Conservation (phyloP, 768 basidiomycete genomes). For the Kwoniella dendrophila region DNA sequence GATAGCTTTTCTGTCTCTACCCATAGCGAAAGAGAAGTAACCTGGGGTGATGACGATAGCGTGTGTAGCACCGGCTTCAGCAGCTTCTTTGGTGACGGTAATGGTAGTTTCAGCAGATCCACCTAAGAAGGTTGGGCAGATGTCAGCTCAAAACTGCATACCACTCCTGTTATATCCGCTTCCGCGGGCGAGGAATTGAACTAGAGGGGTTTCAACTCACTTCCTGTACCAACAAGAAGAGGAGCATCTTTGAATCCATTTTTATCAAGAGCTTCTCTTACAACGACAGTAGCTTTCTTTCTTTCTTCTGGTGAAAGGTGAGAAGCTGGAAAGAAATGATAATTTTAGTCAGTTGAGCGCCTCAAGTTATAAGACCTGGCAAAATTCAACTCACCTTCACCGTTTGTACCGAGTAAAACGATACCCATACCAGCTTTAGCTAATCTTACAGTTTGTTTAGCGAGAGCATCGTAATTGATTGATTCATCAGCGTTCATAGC, state of each 20-base stretch:
- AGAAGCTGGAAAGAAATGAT: constrained; percentile 50
- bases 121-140: constrained; percentile 37
- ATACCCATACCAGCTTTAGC: constrained; percentile 63
- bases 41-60: constrained; percentile 64
- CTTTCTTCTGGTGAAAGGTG: constrained; percentile 54
- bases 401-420: constrained; percentile 47
- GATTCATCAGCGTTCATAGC: constrained; percentile 69
- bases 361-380: no score
- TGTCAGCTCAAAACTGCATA: not conserved
- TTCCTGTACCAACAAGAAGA: constrained; percentile 82
- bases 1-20: constrained; percentile 51
- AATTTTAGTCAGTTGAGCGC: constrained; percentile 7
- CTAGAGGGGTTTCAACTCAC: constrained; percentile 10
- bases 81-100: constrained; percentile 70
- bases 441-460: constrained; percentile 71
- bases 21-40: constrained; percentile 66
- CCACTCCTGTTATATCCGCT: not conserved
- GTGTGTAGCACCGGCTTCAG: constrained; percentile 78
- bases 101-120: constrained; percentile 77
- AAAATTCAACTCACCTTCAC: constrained; percentile 63
- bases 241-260: constrained; percentile 69
- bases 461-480: constrained; percentile 68
- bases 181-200: not conserved
- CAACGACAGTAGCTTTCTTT: constrained; percentile 59
- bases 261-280: constrained; percentile 71